A percentile compares a stretch with the other conserved stretches of the same genome.
phyloP scores from a whole-genome alignment of 352 stramenopile genomes.

The Pythium sp. region DNA sequence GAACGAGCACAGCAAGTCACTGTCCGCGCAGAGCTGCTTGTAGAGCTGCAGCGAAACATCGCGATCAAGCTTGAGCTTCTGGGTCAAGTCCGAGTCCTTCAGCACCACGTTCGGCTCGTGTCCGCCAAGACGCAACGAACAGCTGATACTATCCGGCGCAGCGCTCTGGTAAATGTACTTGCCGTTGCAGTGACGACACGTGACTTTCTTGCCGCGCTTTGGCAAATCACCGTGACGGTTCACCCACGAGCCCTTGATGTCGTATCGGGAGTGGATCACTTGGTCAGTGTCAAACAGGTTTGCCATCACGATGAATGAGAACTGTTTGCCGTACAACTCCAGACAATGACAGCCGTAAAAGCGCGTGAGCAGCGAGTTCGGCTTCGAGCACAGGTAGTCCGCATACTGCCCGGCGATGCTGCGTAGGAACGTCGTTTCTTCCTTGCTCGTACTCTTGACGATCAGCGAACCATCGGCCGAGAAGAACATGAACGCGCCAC shows the following conservation, averaged over 20 bases:
- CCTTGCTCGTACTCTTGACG: constrained; percentile 89
- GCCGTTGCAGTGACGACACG: constrained; percentile 86
- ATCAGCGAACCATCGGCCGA: constrained; percentile 86
- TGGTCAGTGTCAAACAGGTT: constrained; percentile 90
- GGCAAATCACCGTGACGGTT: constrained; percentile 79
- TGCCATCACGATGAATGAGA: constrained; percentile 91
- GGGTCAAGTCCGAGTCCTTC: constrained; percentile 86
- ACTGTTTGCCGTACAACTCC: constrained; percentile 89
- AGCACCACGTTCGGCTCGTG: constrained; percentile 89
- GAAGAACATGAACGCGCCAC: constrained; percentile 92
- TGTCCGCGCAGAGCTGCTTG: constrained; percentile 77
- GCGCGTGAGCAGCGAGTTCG: constrained; percentile 81
- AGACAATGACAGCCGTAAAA: constrained; percentile 91
- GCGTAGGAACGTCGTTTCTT: constrained; percentile 85
- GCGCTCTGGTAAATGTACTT: constrained; percentile 80
- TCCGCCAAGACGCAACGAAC: constrained; percentile 63
- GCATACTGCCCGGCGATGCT: constrained; percentile 86
- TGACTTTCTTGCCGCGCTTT: constrained; percentile 86
- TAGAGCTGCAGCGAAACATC: constrained; percentile 71
- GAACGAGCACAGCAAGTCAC: constrained; percentile 79
- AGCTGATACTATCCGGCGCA: constrained; percentile 65
- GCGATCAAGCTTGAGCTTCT: constrained; percentile 85
- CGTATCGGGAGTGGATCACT: constrained; percentile 85
- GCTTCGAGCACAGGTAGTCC: constrained; percentile 83
- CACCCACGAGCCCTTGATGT: constrained; percentile 91